Percentiles rank a stretch among this genome's conserved stretches.
Conservation (phyloP, 2,329 filamentous ascomycete species). For the Mollisiaceae sp. region DNA sequence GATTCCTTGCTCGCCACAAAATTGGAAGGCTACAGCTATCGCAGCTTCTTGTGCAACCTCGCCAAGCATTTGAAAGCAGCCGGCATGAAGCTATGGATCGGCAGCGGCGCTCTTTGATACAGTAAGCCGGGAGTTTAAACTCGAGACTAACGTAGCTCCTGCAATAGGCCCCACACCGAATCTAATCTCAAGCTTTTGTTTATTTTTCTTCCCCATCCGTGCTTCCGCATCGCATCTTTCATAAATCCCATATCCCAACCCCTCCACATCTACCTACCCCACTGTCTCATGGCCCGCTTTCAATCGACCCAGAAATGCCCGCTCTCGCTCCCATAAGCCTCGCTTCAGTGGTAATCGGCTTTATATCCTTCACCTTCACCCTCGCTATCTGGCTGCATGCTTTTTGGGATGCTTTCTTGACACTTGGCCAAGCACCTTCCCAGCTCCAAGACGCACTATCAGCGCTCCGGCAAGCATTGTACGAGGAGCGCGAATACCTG, state of each 20-base stretch:
- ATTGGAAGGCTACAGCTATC: not conserved
- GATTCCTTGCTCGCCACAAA: too few species aligned
- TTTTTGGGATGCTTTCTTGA: slow-evolving; percentile 33
- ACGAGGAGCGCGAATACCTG: slow-evolving; percentile 36
- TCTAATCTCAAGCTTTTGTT: not conserved
- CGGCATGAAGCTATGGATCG: slow-evolving; percentile 2
- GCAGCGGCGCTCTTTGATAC: not conserved
- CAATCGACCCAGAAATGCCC: slow-evolving; percentile 7
- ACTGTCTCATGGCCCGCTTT: slow-evolving; percentile 11
- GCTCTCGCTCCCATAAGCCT: slow-evolving; percentile 24
- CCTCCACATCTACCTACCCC: not conserved
- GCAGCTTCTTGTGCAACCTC: not conserved
- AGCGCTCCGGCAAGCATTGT: slow-evolving; percentile 35
- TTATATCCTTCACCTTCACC: slow-evolving; percentile 34
- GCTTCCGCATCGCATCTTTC: not conserved
- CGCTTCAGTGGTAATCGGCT: slow-evolving; percentile 33
- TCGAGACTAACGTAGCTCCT: too few species aligned
- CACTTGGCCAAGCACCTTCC: slow-evolving; percentile 25
- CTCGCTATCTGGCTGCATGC: slow-evolving; percentile 33
- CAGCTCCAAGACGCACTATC: slow-evolving; percentile 31
- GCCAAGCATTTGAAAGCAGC: not conserved
- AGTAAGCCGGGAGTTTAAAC: not conserved
- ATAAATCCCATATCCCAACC: not conserved
- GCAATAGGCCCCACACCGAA: not conserved
- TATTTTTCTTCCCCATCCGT: slow-evolving; percentile 4